Conservation (phyloP, 331 rosid species). For the Erythrophleum ivorense region DNA sequence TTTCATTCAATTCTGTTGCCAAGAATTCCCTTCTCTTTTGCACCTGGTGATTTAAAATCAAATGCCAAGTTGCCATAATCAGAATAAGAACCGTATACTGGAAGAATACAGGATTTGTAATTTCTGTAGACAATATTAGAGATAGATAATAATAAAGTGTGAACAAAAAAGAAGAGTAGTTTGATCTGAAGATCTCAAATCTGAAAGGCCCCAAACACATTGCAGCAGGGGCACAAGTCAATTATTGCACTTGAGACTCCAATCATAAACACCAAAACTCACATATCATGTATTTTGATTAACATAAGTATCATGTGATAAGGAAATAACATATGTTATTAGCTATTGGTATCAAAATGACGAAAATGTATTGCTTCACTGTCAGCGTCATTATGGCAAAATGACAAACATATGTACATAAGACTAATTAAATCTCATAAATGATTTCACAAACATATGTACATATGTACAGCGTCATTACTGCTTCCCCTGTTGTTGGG, state of each 20-base stretch:
- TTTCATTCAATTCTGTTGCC: slow-evolving; percentile 57
- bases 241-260: slow-evolving; percentile 6
- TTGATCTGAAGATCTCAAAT: slow-evolving; percentile 18
- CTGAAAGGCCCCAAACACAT: slow-evolving; percentile 23
- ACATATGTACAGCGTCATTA: no score
- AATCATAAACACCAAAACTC: slow-evolving; percentile 22
- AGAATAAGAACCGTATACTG: slow-evolving; percentile 19
- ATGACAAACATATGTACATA: not conserved
- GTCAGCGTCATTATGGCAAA: not conserved
- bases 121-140: not conserved
- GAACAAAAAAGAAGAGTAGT: not conserved
- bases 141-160: not conserved
- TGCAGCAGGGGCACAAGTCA: not conserved
- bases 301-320: not conserved
- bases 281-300: not conserved
- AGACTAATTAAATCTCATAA: not conserved
- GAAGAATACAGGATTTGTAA: slow-evolving; percentile 23
- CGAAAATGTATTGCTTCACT: not conserved
- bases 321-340: not conserved
- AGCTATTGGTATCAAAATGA: slow-evolving; percentile 3
- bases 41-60: slow-evolving; percentile 52
- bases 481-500: slow-evolving; percentile 1
- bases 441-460: not conserved
- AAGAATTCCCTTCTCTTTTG: slow-evolving; percentile 62
- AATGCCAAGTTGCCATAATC: slow-evolving; percentile 20